A percentile compares a stretch with the other conserved stretches of the same genome.
phyloP scores from a whole-genome alignment of 345 rosid genomes.

The Litchi chinensis region DNA sequence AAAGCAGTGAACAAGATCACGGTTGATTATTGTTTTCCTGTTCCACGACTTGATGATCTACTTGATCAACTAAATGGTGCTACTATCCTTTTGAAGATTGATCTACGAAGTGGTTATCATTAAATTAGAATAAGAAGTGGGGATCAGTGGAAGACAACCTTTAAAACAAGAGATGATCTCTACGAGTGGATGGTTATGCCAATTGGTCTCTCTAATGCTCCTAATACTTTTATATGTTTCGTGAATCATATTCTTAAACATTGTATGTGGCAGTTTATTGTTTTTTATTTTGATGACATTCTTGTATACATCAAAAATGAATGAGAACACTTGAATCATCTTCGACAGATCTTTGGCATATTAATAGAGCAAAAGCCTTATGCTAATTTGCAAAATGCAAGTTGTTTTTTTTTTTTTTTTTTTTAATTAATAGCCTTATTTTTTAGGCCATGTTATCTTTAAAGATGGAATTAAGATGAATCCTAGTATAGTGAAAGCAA shows the following conservation, averaged over 20 bases:
- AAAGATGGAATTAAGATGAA: too few species aligned
- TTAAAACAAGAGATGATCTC: not conserved
- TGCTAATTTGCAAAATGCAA: too few species aligned
- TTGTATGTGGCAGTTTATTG: not conserved
- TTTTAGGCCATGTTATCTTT: too few species aligned
- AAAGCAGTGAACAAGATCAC: not conserved
- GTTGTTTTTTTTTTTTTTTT: too few species aligned
- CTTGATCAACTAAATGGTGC: not conserved
- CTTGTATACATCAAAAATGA: not conserved
- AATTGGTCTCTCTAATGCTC: not conserved
- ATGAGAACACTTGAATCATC: too few species aligned
- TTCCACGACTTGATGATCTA: not conserved
- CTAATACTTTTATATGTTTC: not conserved
- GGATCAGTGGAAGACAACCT: not conserved
- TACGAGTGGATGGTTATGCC: not conserved
- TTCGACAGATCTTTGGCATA: too few species aligned
- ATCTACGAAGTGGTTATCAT: not conserved
- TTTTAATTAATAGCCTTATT: too few species aligned
- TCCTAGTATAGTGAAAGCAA: too few species aligned
- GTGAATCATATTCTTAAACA: not conserved
- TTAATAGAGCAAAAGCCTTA: too few species aligned
- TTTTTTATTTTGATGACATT: not conserved
- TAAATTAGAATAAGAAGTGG: not conserved
- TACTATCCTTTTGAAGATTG: not conserved
- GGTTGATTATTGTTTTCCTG: not conserved